Evolutionary conservation across 2,329 filamentous ascomycete species (phyloP), one percentile per base, ranked within the genome.

Genomic region (Claviceps quebecensis): DNA sequence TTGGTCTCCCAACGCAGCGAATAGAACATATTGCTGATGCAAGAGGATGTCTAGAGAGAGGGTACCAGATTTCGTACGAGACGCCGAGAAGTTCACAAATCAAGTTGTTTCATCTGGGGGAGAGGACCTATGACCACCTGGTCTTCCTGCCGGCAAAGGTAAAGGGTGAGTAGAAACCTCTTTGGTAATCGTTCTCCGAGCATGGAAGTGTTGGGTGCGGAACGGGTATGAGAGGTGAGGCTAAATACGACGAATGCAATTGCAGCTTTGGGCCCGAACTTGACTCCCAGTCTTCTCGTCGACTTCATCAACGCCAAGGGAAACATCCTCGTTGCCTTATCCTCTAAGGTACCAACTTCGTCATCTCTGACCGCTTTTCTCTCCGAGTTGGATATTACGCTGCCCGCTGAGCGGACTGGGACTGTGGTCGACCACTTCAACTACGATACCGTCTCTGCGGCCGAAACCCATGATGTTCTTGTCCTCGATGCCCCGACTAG

Each of bases 371-470:
- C 82, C 57, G 84, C 85, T 43, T 76, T 95, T 52, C 85, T 97
- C 49, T 73, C 86, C 61, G 89, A 97, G 69, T 76, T 96, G 66
- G 91, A 96, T 64, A 86, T 98, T 62, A 75, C 83, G 58, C 79
- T 96, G n/a, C 87, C 93, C 40, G 71, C 80, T 38, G 91, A 95
- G 69, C 87, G 90, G 62, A 87, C 84, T 52, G 83, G 87, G 52
- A 74, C 91, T 53, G 84, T 95, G 5, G 84, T 97, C 55, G 93
- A 97, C 69, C 93, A 98, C 74, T 96, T 97, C 80, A 86, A 87
- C 72, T 93, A 93, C 70, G 91, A 97, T 63, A 75, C 77, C 52
- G 59, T 78, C 36, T 87, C 84, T 41, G 84, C 91, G 4, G 64
- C 81, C 48, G 89, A 96, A 57, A 79, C 82, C 63, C 93, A 98